phyloP scores from a whole-genome alignment of 495 filamentous ascomycete genomes.

The Staphylotrichum longicolle region DNA sequence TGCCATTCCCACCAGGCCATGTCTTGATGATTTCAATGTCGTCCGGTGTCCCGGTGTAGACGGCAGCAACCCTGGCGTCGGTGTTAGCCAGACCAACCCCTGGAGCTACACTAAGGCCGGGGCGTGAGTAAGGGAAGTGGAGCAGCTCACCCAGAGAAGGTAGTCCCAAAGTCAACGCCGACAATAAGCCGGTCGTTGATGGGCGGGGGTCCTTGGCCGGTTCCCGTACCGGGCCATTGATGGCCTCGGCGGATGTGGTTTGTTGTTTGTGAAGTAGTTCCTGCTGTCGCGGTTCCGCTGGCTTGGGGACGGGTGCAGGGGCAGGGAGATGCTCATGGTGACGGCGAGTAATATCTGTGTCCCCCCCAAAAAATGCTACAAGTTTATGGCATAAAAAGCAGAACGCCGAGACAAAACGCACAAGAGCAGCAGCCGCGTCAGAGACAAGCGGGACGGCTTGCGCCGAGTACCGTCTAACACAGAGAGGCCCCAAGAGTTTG shows the following conservation, averaged over 20 bases:
- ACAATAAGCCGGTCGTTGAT: slow-evolving; percentile 59
- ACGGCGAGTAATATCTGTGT: slow-evolving; percentile 8
- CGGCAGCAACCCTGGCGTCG: slow-evolving; percentile 60
- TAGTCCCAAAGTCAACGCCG: slow-evolving; percentile 69
- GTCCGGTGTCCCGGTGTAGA: slow-evolving; percentile 71
- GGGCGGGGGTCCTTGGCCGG: slow-evolving; percentile 46
- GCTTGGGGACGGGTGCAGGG: slow-evolving; percentile 45
- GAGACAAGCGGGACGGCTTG: slow-evolving; percentile 9
- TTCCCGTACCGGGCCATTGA: slow-evolving; percentile 54
- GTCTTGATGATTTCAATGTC: slow-evolving; percentile 79
- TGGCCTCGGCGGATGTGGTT: slow-evolving; percentile 50
- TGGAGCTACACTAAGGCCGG: not conserved
- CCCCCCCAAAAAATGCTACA: not conserved
- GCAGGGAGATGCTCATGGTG: slow-evolving; percentile 50
- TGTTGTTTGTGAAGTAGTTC: slow-evolving; percentile 49
- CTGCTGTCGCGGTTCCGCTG: slow-evolving; percentile 54
- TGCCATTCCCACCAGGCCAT: slow-evolving; percentile 74
- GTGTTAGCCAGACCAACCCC: not conserved
- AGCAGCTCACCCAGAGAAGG: slow-evolving; percentile 59
- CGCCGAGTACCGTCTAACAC: not conserved
- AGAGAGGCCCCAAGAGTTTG: too few species aligned
- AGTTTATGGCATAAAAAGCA: slow-evolving; percentile 13
- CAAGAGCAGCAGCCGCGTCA: slow-evolving; percentile 3
- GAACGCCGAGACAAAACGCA: not conserved
- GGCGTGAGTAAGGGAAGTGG: not conserved